Base-by-base conservation (phyloP, 2,329 filamentous ascomycete species). In the Calycina herbarum region DNA sequence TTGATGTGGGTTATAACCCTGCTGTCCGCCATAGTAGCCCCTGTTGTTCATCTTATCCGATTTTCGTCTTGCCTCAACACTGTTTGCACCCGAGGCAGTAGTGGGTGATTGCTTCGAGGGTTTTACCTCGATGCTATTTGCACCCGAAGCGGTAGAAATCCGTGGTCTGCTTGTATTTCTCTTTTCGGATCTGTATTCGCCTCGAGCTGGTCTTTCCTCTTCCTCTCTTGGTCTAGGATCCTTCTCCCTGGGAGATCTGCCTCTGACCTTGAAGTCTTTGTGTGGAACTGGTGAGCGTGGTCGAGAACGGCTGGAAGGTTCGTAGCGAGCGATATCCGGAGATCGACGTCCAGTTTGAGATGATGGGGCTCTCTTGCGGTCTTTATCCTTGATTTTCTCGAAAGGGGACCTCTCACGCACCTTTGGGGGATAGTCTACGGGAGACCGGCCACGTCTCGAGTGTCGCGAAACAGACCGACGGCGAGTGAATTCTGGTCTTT, bases 31-130 rank as follows among this genome's bases (percentile, higher is more conserved):
- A 71, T 74, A 77, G 63, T 72, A 74, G 33, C 76, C 76, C 68
- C 76, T 72, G 27, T 72, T 68, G 51, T 62, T 57, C 77, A 78
- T 78, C 64, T 76, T 77, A 57, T 73, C 73, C 64, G 76, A 77
- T 57, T 74, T 72, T 40, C 70, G 67, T 64, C 74, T 75, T 8
- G 76, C 75, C 64, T 78, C 76, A 48, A 76, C 71, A 64, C 74
- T 77, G 62, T 77, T 78, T 13, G 75, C 71, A 54, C 76, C 76
- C 40, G 77, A 77, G 5, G 73, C 72, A 59, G 73, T 64, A 58
- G 73, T 64, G 29, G 71, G 60, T 68, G 72, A 67, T 35, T 68
- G 57, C 64, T 70, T 70, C 29, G 57, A 51, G n/a, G 68, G 62
- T 56, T 70, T 73, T 24, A 75, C 73, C 64, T 77, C 75, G 27